A percentile compares a stretch with the other conserved stretches of the same genome.
phyloP scores from a whole-genome alignment of 441 rosid species.

The Breynia disticha region DNA sequence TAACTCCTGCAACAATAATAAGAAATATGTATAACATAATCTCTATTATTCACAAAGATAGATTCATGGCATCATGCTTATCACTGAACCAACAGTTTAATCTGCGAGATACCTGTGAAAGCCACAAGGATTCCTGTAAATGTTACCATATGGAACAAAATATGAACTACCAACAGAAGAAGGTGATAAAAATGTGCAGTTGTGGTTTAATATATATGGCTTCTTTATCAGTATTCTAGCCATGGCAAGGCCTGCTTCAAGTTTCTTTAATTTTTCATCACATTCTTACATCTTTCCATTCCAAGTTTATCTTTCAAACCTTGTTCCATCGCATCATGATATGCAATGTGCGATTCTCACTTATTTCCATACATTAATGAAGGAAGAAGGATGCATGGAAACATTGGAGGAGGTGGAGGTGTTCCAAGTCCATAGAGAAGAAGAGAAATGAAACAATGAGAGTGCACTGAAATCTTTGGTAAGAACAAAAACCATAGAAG shows the following conservation, averaged over 20 bases:
- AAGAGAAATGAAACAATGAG: conserved; percentile 9
- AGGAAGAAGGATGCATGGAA: conserved; percentile 7
- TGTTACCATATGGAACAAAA: conserved; percentile 20
- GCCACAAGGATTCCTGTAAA: conserved; percentile 26
- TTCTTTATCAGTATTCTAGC: conserved; percentile 27
- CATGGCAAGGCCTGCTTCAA: conserved; percentile 22
- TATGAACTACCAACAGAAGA: conserved; percentile 5
- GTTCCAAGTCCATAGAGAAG: conserved; percentile 14
- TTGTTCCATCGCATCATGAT: not conserved
- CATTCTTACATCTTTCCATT: not conserved
- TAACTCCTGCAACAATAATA: conserved; percentile 27
- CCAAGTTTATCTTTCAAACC: not conserved
- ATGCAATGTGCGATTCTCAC: no score
- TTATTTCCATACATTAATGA: no score
- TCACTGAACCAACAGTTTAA: no score
- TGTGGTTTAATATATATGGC: conserved; percentile 4
- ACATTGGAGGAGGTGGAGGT: not conserved
- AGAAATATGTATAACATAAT: not conserved
- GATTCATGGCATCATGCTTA: no score
- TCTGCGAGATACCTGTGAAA: conserved; percentile 23
- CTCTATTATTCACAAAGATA: no score
- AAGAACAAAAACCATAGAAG: conserved; percentile 3
- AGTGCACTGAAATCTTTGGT: conserved; percentile 11
- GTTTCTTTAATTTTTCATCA: conserved; percentile 11
- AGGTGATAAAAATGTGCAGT: conserved; percentile 8